Evolutionary conservation across 1,284 basidiomycete species (phyloP).

Genomic region (Rhodotorula sp.): DNA sequence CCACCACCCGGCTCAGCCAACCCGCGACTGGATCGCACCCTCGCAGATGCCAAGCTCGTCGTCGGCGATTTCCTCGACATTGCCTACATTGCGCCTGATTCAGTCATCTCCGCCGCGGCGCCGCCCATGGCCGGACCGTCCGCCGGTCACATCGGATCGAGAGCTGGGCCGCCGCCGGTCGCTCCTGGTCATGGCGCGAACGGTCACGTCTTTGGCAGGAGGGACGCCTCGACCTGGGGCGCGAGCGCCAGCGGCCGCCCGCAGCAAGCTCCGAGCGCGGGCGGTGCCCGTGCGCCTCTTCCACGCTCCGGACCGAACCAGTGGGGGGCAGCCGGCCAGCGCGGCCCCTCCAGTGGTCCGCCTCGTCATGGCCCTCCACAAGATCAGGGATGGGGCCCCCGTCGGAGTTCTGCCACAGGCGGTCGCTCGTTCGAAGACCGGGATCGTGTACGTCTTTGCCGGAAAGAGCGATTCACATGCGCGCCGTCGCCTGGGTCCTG

Average conservation of each 20-base stretch:
- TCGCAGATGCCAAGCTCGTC: constrained; percentile 41
- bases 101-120: neutral
- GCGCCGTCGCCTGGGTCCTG: neutral
- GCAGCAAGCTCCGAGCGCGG: neutral
- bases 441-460: constrained; percentile 2
- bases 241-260: neutral
- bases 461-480: neutral
- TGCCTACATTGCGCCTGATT: constrained; percentile 19
- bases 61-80: constrained; percentile 42
- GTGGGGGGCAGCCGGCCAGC: neutral
- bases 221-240: neutral
- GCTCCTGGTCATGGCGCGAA: neutral
- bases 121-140: neutral
- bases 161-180: neutral
- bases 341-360: neutral
- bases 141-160: neutral
- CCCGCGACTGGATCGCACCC: constrained; percentile 23
- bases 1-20: neutral
- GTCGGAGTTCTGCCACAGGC: neutral
- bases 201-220: neutral
- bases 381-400: constrained; percentile 21
- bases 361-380: neutral
- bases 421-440: constrained; percentile 1
- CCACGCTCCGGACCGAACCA: neutral
- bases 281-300: neutral